Percentiles rank a stretch among this genome's conserved stretches.
Conservation (phyloP, 2,329 filamentous ascomycete genomes). For the Fusarium abutilonis region DNA sequence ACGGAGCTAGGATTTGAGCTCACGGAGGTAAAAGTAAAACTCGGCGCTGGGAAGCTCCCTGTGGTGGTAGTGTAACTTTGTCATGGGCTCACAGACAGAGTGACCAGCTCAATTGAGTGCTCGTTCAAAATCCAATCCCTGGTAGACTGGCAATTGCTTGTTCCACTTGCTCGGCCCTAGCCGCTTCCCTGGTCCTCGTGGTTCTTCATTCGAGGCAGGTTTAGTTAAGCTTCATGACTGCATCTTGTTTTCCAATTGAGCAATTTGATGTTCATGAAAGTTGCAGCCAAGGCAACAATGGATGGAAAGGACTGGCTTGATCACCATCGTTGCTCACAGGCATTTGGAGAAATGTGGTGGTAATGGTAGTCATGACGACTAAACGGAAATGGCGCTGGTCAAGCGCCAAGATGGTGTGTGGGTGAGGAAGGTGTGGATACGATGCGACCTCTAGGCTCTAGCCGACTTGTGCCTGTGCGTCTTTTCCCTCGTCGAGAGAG, state of each 20-base stretch:
- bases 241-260: not conserved
- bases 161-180: slow-evolving; percentile 23
- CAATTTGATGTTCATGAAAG: not conserved
- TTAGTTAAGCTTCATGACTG: not conserved
- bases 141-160: slow-evolving; percentile 19
- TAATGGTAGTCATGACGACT: slow-evolving; percentile 37
- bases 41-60: slow-evolving; percentile 5
- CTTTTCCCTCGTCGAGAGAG: slow-evolving; percentile 37
- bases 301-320: not conserved
- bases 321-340: slow-evolving; percentile 9
- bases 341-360: slow-evolving; percentile 34
- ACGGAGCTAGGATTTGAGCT: slow-evolving; percentile 22
- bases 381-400: slow-evolving; percentile 37
- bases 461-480: slow-evolving; percentile 36
- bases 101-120: slow-evolving; percentile 29
- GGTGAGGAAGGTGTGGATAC: slow-evolving; percentile 33
- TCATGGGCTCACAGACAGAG: slow-evolving; percentile 9
- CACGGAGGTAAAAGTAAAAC: slow-evolving; percentile 18
- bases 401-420: slow-evolving; percentile 36
- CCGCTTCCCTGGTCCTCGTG: slow-evolving; percentile 16
- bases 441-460: slow-evolving; percentile 32
- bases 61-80: slow-evolving; percentile 18
- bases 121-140: slow-evolving; percentile 15
- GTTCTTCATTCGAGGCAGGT: not conserved
- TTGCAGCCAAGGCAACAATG: not conserved